Conservation (phyloP, 176 grass and related monocot species). For the Typha latifolia region DNA sequence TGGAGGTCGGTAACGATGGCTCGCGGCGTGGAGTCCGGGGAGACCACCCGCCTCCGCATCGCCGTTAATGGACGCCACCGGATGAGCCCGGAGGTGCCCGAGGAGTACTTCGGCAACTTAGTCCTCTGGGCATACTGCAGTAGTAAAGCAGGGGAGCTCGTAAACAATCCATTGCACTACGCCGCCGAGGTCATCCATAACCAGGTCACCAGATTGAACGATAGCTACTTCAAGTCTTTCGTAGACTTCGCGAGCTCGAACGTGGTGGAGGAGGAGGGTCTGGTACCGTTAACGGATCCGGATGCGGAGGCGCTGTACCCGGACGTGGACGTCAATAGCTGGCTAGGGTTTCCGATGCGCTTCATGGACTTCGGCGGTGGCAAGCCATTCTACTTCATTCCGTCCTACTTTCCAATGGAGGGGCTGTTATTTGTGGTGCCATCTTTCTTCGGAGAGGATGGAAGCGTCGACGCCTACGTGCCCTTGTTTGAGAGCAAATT, state of each 20-base stretch:
- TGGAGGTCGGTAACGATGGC: neutral
- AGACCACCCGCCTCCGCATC: neutral
- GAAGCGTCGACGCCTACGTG: slow-evolving; percentile 26
- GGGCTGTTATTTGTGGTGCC: slow-evolving; percentile 17
- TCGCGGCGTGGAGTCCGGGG: neutral
- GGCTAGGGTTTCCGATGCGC: slow-evolving; percentile 20
- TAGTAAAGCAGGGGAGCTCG: slow-evolving; percentile 9
- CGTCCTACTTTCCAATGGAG: slow-evolving; percentile 18
- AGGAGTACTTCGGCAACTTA: neutral
- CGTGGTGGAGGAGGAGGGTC: slow-evolving; percentile 10
- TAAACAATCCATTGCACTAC: slow-evolving; percentile 2
- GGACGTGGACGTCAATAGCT: slow-evolving; percentile 22
- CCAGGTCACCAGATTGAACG: slow-evolving; percentile 6
- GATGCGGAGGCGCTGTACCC: slow-evolving; percentile 2
- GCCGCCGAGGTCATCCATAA: slow-evolving; percentile 10
- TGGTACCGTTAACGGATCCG: neutral
- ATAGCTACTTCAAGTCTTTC: slow-evolving; percentile 22
- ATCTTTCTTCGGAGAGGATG: slow-evolving; percentile 18
- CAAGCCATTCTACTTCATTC: slow-evolving; percentile 25
- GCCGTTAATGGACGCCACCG: neutral
- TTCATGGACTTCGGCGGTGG: slow-evolving; percentile 28
- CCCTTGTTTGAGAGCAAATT: slow-evolving; percentile 7
- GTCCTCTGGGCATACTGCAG: slow-evolving; percentile 22
- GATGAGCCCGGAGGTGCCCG: neutral
- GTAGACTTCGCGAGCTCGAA: slow-evolving; percentile 14